Conservation (phyloP, 768 basidiomycete species). For the Hericium erinaceus region DNA sequence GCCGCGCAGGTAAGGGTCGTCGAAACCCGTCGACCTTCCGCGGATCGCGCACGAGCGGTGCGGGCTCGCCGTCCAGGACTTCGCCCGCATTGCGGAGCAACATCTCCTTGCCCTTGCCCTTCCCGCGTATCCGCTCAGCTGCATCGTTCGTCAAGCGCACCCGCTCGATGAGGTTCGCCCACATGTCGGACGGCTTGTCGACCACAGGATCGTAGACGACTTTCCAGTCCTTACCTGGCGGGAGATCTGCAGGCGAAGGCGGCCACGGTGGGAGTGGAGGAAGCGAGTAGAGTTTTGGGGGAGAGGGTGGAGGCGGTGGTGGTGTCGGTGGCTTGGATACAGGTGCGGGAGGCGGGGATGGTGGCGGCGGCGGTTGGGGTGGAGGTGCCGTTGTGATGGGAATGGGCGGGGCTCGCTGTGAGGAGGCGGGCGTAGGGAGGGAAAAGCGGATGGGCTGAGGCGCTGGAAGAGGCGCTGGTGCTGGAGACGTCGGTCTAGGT, state of each 20-base stretch:
- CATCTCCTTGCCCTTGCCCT: constrained; percentile 54
- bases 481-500: constrained; percentile 7
- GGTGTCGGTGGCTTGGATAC: constrained; percentile 18
- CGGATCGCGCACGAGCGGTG: constrained; percentile 42
- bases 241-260: constrained; percentile 40
- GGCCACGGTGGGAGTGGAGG: constrained; percentile 45
- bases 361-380: constrained; percentile 19
- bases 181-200: constrained; percentile 36
- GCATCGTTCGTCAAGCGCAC: constrained; percentile 22
- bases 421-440: constrained; percentile 6
- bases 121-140: constrained; percentile 40
- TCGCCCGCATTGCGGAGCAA: constrained; percentile 48
- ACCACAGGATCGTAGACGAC: constrained; percentile 53
- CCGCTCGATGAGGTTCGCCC: constrained; percentile 33
- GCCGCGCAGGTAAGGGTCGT: constrained; percentile 20
- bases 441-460: constrained; percentile 11
- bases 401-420: constrained; percentile 10
- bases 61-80: constrained; percentile 34
- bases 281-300: constrained; percentile 29
- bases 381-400: constrained; percentile 9
- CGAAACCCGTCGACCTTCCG: constrained; percentile 33
- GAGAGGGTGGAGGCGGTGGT: constrained; percentile 19
- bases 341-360: constrained; percentile 18
- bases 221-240: constrained; percentile 43
- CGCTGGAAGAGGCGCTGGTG: constrained; percentile 7